These are phyloP conservation scores for Tuber magnatum DNA, from an alignment of 495 filamentous ascomycete species.

Conservation along the genomic window DNA sequence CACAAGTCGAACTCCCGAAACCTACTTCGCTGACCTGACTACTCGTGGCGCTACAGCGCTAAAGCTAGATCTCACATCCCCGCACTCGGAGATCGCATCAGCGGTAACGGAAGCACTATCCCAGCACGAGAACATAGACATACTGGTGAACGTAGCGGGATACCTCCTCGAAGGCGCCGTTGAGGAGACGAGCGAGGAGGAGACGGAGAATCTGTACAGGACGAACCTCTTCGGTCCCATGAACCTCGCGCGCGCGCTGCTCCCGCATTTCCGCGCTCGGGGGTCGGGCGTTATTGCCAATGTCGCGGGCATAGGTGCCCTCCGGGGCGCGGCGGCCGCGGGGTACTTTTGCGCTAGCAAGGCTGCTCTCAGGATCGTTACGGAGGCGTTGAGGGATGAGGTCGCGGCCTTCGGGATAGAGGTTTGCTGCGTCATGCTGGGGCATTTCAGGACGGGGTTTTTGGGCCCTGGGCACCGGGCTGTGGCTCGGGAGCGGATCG, in stretches of 20 bases:
- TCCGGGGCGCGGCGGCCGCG: constrained; percentile 19
- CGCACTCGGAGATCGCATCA: constrained; percentile 31
- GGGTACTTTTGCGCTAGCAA: constrained; percentile 47
- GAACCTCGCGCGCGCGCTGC: constrained; percentile 43
- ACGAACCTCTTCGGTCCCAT: constrained; percentile 47
- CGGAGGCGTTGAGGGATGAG: constrained; percentile 43
- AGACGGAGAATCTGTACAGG: constrained; percentile 40
- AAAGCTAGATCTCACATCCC: constrained; percentile 40
- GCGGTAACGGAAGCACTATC: constrained; percentile 37
- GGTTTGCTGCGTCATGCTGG: constrained; percentile 46
- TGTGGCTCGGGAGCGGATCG: constrained; percentile 27
- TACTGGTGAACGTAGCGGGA: constrained; percentile 48
- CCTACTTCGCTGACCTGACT: constrained; percentile 34
- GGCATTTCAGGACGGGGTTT: constrained; percentile 26
- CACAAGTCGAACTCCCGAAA: constrained; percentile 33
- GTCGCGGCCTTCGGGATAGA: constrained; percentile 45
- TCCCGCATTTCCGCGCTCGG: constrained; percentile 46
- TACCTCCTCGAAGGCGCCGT: constrained; percentile 43
- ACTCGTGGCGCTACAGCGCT: constrained; percentile 41
- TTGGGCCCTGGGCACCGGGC: constrained; percentile 35
- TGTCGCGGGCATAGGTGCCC: constrained; percentile 37
- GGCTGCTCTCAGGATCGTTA: constrained; percentile 43
- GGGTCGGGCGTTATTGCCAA: constrained; percentile 43
- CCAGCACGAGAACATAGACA: constrained; percentile 44
- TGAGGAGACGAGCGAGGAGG: constrained; percentile 43